phyloP scores from a whole-genome alignment of 306 rosid genomes.

The Cyclanthera cordifolia region DNA sequence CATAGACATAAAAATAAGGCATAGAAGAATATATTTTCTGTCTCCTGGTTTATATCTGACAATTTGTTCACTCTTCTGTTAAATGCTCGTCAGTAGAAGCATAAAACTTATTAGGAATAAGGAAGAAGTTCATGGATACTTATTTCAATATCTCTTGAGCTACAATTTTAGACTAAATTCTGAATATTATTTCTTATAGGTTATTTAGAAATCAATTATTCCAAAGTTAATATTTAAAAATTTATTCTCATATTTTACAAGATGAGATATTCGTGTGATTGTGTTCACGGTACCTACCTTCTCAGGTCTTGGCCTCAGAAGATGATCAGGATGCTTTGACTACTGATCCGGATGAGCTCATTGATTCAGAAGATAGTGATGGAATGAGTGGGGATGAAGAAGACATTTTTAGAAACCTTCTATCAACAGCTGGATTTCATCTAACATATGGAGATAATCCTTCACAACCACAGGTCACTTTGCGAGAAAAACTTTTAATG shows the following conservation, averaged over 20 bases:
- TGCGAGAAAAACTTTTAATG: slow-evolving; percentile 88
- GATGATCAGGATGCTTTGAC: slow-evolving; percentile 97
- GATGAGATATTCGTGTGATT: slow-evolving; percentile 18
- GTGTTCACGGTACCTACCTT: slow-evolving; percentile 16
- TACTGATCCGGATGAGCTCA: slow-evolving; percentile 90
- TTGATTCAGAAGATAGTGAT: slow-evolving; percentile 94
- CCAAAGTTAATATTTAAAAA: neutral
- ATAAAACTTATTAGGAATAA: neutral
- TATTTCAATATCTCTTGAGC: neutral
- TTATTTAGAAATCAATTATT: neutral
- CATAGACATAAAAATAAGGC: no score
- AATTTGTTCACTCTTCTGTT: neutral
- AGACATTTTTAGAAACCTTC: slow-evolving; percentile 88
- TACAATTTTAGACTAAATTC: neutral
- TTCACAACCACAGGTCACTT: slow-evolving; percentile 90
- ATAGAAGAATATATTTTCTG: neutral
- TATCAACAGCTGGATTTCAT: slow-evolving; percentile 95
- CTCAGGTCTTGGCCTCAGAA: slow-evolving; percentile 86
- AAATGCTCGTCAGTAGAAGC: neutral
- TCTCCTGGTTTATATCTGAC: neutral
- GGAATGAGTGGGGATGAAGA: slow-evolving; percentile 97
- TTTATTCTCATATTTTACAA: neutral
- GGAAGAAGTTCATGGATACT: neutral
- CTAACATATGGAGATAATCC: slow-evolving; percentile 92
- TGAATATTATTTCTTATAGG: neutral